A percentile compares a stretch with the other conserved stretches of the same genome.
phyloP scores from a whole-genome alignment of 2,329 filamentous ascomycete species.

The Colletotrichum cordylinicola region DNA sequence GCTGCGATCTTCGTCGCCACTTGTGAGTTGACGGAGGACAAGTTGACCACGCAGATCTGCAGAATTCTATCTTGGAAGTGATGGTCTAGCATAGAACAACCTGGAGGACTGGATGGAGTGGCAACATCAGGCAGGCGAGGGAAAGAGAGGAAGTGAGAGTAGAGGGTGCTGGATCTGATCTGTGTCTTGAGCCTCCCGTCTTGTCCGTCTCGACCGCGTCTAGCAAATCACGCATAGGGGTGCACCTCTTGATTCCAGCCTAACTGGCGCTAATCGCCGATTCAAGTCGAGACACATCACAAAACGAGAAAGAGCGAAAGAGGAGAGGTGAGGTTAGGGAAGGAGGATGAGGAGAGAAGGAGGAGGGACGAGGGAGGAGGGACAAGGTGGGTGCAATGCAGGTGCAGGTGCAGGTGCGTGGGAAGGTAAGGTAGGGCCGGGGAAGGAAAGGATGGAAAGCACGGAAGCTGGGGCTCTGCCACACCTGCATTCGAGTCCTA shows the following conservation, averaged over 20 bases:
- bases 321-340: not conserved
- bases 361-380: not conserved
- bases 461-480: slow-evolving; percentile 10
- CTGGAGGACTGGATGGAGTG: not conserved
- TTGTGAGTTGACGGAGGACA: not conserved
- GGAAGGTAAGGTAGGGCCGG: not conserved
- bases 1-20: not conserved
- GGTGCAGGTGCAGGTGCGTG: not conserved
- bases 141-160: not conserved
- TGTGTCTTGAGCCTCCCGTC: not conserved
- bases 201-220: not conserved
- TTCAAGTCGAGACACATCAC: not conserved
- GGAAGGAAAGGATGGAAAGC: not conserved
- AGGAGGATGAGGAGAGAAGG: not conserved
- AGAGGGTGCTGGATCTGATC: not conserved
- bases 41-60: not conserved
- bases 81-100: not conserved
- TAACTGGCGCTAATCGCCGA: not conserved
- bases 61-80: not conserved
- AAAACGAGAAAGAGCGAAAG: not conserved
- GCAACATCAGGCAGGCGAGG: not conserved
- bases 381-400: not conserved
- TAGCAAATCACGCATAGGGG: not conserved
- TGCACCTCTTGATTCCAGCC: not conserved
- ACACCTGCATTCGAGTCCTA: not conserved